Base-by-base conservation (phyloP, 2,329 filamentous ascomycete species). In the Arthrocladium fulminans region DNA sequence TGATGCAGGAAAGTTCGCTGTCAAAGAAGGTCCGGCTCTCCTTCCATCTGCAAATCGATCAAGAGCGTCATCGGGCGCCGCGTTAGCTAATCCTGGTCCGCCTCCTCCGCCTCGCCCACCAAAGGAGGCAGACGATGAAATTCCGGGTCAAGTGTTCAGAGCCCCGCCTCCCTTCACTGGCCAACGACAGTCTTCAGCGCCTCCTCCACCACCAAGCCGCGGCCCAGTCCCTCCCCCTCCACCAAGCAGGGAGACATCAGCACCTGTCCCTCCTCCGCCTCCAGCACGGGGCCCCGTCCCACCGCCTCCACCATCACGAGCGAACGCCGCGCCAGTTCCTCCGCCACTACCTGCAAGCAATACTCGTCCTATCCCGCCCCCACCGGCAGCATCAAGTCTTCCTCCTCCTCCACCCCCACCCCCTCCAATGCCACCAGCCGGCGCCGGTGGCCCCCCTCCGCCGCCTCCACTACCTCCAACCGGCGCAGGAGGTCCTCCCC, bases 1-100 rank as follows among this genome's bases (percentile, higher is more conserved):
- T 48, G 89, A 95, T 65, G 92, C 92, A 50, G 92, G 92, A 30
- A 94, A 87, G 66, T 92, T 80, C 62, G 88, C 84, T 2, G 74
- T 82, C 53, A 65, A 71, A 24, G 69, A 72, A 49, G 66, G 65
- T 20, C 72, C 67, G 50, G 57, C 71, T 17, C 62, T 71, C 10
- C 60, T 65, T 25, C 67, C 67, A 48, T 62, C 76, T 65, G 58
- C 27, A 5, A 15, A 71, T 61, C 65, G 73, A 60, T 64, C 69
- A 50, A 63, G 73, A 56, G 75, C 76, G 52, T 63, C 67, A 13
- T 77, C 74, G 8, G 67, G 67, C 29, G 63, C 70, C 57, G 61
- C 67, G 58, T 48, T 74, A 56, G 59, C 72, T 8, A 72, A 72
- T 42, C 72, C 80, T 24, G 81, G 77, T 1, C 83, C 83, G 23